Evolutionary conservation across 1,139 yeast species (phyloP).

Genomic region (Yamadazyma pseudoaaseri): DNA sequence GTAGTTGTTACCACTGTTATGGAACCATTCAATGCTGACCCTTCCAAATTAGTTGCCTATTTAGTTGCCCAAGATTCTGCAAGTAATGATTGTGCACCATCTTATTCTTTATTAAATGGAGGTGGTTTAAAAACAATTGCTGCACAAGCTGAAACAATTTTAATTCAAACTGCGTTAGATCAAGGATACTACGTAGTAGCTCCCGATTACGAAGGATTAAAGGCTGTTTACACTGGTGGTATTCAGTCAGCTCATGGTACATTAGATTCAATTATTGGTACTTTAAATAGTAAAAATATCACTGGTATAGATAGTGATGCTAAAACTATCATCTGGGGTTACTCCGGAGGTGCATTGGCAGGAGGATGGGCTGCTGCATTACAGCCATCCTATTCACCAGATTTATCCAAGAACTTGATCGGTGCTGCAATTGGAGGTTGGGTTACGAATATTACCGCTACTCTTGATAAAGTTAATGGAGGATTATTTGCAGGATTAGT

Average conservation of each 20-base stretch:
- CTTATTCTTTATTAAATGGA: conserved; percentile 26
- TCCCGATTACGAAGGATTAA: conserved; percentile 35
- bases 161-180: conserved; percentile 23
- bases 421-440: conserved; percentile 37
- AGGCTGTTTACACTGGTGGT: conserved; percentile 29
- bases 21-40: conserved; percentile 31
- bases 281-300: conserved; percentile 17
- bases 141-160: conserved; percentile 23
- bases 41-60: conserved; percentile 28
- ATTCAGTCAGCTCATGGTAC: conserved; percentile 26
- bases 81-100: conserved; percentile 28
- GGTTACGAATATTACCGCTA: conserved; percentile 26
- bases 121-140: conserved; percentile 19
- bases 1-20: conserved; percentile 32
- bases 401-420: conserved; percentile 20
- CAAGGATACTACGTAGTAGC: conserved; percentile 31
- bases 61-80: conserved; percentile 36
- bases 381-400: conserved; percentile 32
- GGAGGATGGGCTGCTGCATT: conserved; percentile 34
- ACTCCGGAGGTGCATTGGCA: conserved; percentile 37
- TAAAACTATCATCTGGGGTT: conserved; percentile 31
- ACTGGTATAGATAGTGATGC: conserved; percentile 25
- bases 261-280: conserved; percentile 28
- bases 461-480: conserved; percentile 25
- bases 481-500: conserved; percentile 26